A percentile compares a stretch with the other conserved stretches of the same genome.
phyloP scores from a whole-genome alignment of 202 grass and related monocot species.

The Bolboschoenoplectus hybrid region DNA sequence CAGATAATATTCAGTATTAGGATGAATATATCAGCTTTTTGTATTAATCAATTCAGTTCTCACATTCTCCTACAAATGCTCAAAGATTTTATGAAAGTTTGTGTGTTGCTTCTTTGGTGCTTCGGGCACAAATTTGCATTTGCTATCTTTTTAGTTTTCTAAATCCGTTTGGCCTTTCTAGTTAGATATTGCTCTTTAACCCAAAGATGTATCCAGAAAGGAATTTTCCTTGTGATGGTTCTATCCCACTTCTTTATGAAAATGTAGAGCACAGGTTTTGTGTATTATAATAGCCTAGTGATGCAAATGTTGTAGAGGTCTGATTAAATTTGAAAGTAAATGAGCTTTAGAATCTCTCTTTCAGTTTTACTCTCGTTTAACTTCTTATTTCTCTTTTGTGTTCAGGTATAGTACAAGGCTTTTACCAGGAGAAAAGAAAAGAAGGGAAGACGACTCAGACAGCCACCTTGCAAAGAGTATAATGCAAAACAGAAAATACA shows the following conservation, averaged over 20 bases:
- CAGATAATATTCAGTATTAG: conserved; percentile 18
- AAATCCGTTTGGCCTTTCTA: background rate
- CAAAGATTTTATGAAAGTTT: background rate
- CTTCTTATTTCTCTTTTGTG: conserved; percentile 28
- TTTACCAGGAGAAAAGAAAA: conserved; percentile 55
- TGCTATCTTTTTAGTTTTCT: background rate
- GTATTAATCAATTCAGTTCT: conserved; percentile 36
- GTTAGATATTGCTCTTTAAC: background rate
- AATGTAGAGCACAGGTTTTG: background rate
- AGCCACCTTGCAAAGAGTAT: conserved; percentile 78
- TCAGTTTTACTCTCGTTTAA: background rate
- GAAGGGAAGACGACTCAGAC: conserved; percentile 87
- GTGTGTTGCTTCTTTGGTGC: background rate
- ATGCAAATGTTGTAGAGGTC: background rate
- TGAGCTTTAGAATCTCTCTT: background rate
- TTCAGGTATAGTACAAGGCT: conserved; percentile 56
- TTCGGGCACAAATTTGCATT: background rate
- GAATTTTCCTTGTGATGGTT: background rate
- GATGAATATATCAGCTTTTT: background rate
- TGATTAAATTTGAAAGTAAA: background rate
- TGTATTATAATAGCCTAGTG: background rate
- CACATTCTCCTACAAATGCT: conserved; percentile 1
- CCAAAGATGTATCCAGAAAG: background rate
- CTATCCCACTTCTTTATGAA: background rate
- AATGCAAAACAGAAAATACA: conserved; percentile 81